Base-by-base conservation (phyloP, 1,284 basidiomycete species). In the Sanghuangporus baumii region DNA sequence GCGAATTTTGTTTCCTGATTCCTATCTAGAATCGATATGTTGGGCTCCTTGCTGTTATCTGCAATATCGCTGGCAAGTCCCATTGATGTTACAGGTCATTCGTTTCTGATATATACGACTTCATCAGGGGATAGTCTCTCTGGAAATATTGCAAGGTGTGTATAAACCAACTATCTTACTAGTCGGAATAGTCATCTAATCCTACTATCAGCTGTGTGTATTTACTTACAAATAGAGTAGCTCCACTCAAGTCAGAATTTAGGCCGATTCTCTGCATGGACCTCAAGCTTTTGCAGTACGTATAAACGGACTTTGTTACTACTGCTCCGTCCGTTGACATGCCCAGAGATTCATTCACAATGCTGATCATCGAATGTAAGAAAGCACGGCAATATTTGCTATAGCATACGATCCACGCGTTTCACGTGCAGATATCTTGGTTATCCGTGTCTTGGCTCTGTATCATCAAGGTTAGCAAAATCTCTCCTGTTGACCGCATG, bases 381-480 rank as follows among this genome's bases (percentile, higher is more conserved):
- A 14, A 20, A 31, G 4, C 18, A 26, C 6, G 18, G 14, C 38
- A 18, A 3, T n/a, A 18, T 20, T 12, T 51, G 18, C 36, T 38
- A 40, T 43, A 55, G 40, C 18, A 26, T 26, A 18, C 23, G 5
- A 31, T 31, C 26, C 26, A 31, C 26, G 5, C 3, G 26, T 31
- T 31, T 31, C 7, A 37, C 26, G 11, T 37, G 7, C 23, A 61
- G 59, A 61, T 55, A 55, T 61, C 38, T 37, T 61, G 8, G 55
- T 40, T 34, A 36, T 61, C 40, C 31, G 59, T 18, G 59, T 61
- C 23, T 37, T 61, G n/a, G 59, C 59, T 11, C 51, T 61, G 7
- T 61, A 61, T 20, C 31, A n/a, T 41, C 12, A 55, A 61, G 52
- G 59, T 61, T 14, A 23, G 8, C 57, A 31, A 36, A 50, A 31